Base-by-base conservation (phyloP, 2,329 filamentous ascomycete species). In the Tolypocladium nubicola region DNA sequence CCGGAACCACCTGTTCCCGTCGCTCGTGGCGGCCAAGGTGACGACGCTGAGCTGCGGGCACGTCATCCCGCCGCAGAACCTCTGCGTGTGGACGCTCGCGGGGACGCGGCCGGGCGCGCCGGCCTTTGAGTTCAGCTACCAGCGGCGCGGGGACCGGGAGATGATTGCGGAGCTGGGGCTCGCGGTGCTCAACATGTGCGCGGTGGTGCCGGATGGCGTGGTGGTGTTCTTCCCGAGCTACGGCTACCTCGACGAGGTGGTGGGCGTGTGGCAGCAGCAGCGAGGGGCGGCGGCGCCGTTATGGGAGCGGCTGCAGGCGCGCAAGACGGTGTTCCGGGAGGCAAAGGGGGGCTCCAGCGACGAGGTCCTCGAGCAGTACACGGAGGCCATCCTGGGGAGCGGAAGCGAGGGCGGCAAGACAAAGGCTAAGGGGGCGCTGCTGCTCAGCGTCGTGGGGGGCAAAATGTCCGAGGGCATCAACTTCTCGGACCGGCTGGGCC, bases 401-500 rank as follows among this genome's bases (percentile, higher is more conserved):
- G 45, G 78, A 71, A 53, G 49, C 1, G 56, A 7, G 23, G 14
- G 13, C 41, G 7, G 23, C 45, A 30, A 16, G 11, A 14, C 52
- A 21, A 64, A 60, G 16, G 54, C 60, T 5, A 67, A 80, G 53
- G 92, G 92, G 0, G 93, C 89, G 0, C 75, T 97, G 0, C 80
- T 99, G 0, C 81, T 99, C 33, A 92, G 90, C 56, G 92, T 99
- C 3, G 87, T 99, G 3, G 93, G 93, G 56, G 94, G 94, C 16
- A 96, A 93, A 63, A 87, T 99, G 74, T 96, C 90, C 58, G 94
- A 99, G 73, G 94, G 94, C 62, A 99, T 99, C 75, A 99, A 99
- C 73, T 99, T 99, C 75, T 93, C 90, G 0, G 92, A 99, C 73
- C 79, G 81, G 3, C 83, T 99, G 0, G 94, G 94, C 1, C 86